Base-by-base conservation (phyloP, 192 early-diverging fungal genomes). In the Haplosporangium gracile region DNA sequence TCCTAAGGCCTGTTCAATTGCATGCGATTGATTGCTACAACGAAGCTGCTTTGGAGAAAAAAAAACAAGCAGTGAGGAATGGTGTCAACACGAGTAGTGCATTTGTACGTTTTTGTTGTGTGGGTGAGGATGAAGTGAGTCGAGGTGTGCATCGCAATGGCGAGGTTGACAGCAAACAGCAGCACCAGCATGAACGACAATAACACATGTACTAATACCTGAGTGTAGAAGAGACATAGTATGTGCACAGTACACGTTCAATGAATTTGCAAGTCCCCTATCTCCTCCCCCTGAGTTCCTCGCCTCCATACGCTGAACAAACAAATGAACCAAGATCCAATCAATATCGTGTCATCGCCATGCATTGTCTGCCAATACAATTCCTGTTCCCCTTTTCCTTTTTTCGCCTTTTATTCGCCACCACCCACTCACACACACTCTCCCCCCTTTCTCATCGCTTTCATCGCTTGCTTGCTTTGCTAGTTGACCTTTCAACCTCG, bases 261-360 rank as follows among this genome's bases (percentile, higher is more conserved):
- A 2, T 49, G 18, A 13, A 49, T 49, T 49, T 4, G 16, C 49
- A 16, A 51, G 49, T 51, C 49, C 49, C 18, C 20, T 5, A 36
- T 51, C 11, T 4, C 47, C 45, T 70, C 4, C 36, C 38, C 39
- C 43, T 32, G n/a, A 24, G 29, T 51, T 16, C 18, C 15, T 45
- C 43, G 2, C 43, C 42, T 43, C 9, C 11, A 45, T 45, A 45
- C 0, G 43, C 38, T 32, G 53, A 69, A 77, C 76, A 83, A 83
- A 83, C 82, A 83, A 83, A 83, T 83, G 57, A 63, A 78, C 82
- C 78, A 83, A 83, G 76, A 83, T 78, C 76, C 82, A 74, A 83
- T 65, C 45, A 78, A 55, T 72, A 84, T 79, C 72, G 82, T 79
- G 77, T 79, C 82, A 79, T 79, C 72, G 42, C 11, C 34, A 65